phyloP scores from a whole-genome alignment of 805 yeast genomes.

The Jamesozyma spencerorum region DNA sequence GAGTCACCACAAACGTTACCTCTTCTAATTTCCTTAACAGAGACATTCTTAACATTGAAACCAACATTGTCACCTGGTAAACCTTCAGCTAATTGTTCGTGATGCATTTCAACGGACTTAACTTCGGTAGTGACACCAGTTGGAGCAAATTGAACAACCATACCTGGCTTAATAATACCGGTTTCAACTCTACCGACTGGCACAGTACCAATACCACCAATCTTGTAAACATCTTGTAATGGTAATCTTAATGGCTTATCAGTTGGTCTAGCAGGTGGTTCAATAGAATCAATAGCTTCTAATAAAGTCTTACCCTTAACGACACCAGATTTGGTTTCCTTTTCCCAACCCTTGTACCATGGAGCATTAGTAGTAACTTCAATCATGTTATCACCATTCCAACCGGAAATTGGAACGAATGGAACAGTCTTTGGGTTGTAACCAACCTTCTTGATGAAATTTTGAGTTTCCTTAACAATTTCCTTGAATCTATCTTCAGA shows the following conservation, averaged over 20 bases:
- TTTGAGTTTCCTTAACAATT: conserved; percentile 64
- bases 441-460: conserved; percentile 80
- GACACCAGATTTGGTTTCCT: conserved; percentile 66
- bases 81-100: conserved; percentile 71
- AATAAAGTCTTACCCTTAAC: conserved; percentile 72
- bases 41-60: conserved; percentile 84
- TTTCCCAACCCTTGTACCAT: conserved; percentile 83
- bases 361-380: conserved; percentile 74
- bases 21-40: conserved; percentile 82
- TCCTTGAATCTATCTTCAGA: conserved; percentile 71
- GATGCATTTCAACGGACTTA: conserved; percentile 31
- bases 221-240: conserved; percentile 86
- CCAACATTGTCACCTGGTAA: conserved; percentile 88
- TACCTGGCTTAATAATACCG: conserved; percentile 86
- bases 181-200: conserved; percentile 93
- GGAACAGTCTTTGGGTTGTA: conserved; percentile 74
- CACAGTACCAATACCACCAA: conserved; percentile 87
- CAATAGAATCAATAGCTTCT: conserved; percentile 78
- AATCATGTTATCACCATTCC: conserved; percentile 92
- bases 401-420: conserved; percentile 87
- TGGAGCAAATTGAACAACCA: conserved; percentile 84
- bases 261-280: conserved; percentile 72
- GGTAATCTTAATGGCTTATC: conserved; percentile 86
- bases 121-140: conserved; percentile 67
- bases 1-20: conserved; percentile 92